phyloP scores from a whole-genome alignment of 177 flowering plant genomes.

The Tripterygium wilfordii region DNA sequence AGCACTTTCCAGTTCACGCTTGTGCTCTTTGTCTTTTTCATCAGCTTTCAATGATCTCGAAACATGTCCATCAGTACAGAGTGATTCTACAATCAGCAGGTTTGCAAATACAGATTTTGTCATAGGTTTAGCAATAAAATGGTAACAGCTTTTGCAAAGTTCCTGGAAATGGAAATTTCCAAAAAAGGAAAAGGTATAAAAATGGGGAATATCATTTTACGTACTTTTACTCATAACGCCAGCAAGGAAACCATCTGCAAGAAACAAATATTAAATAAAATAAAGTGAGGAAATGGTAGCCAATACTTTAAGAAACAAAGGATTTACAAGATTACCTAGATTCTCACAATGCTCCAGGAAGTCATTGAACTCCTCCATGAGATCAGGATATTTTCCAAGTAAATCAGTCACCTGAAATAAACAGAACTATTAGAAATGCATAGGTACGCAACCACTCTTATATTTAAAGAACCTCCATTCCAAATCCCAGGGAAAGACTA shows the following conservation, averaged over 20 bases:
- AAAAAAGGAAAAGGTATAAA: neutral
- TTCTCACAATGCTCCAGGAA: slow-evolving; percentile 59
- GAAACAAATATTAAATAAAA: slow-evolving; percentile 1
- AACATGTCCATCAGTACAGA: slow-evolving; percentile 36
- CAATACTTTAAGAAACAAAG: neutral
- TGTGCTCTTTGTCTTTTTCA: slow-evolving; percentile 52
- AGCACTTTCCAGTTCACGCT: slow-evolving; percentile 39
- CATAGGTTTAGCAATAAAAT: too few species aligned
- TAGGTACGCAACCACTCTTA: too few species aligned
- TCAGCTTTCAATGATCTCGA: slow-evolving; percentile 34
- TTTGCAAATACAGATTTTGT: neutral
- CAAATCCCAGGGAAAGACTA: too few species aligned
- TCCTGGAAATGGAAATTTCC: neutral
- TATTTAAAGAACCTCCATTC: too few species aligned
- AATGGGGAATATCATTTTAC: slow-evolving; percentile 12
- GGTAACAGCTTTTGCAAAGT: too few species aligned
- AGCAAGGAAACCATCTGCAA: slow-evolving; percentile 68
- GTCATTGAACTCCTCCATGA: slow-evolving; percentile 58
- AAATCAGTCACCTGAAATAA: slow-evolving; percentile 52
- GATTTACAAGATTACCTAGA: slow-evolving; percentile 31
- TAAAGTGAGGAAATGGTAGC: neutral
- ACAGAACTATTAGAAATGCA: neutral
- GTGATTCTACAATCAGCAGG: slow-evolving; percentile 30
- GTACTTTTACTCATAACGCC: slow-evolving; percentile 60
- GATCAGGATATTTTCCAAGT: slow-evolving; percentile 53